These are phyloP conservation scores for Nigrospora sphaerica DNA, from an alignment of 2,329 filamentous ascomycete species.

Conservation along the genomic window DNA sequence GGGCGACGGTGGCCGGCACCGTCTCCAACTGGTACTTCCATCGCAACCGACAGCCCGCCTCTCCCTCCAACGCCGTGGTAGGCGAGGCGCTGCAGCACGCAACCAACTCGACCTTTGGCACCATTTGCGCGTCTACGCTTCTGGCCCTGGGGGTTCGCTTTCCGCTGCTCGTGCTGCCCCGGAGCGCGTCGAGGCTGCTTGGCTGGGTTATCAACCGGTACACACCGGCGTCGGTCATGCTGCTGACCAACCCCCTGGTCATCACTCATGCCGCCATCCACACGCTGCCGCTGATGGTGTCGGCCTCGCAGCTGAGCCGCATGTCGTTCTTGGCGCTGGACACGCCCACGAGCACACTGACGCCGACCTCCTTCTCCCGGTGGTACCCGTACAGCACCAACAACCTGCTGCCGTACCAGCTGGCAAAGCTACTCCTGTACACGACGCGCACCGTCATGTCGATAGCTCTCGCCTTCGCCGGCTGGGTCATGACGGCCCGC, in stretches of 20 bases:
- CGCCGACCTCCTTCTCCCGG: conserved; percentile 42
- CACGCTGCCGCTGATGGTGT: conserved; percentile 70
- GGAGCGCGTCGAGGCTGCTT: conserved; percentile 56
- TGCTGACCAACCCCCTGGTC: conserved; percentile 83
- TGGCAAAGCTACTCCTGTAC: conserved; percentile 86
- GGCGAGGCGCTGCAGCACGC: conserved; percentile 77
- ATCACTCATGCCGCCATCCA: conserved; percentile 93
- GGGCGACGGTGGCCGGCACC: conserved; percentile 85
- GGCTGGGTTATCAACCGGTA: conserved; percentile 71
- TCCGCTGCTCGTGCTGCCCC: conserved; percentile 76
- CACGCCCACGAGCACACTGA: conserved; percentile 66
- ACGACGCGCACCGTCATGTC: conserved; percentile 90
- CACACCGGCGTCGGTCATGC: conserved; percentile 76
- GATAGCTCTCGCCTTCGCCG: conserved; percentile 80
- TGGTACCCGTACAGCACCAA: conserved; percentile 31
- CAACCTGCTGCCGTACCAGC: conserved; percentile 74
- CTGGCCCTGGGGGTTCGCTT: conserved; percentile 74
- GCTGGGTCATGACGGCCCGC: conserved; percentile 91
- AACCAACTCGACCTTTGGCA: conserved; percentile 80
- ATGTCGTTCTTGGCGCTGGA: conserved; percentile 73
- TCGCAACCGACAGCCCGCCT: conserved; percentile 70
- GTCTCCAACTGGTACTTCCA: conserved; percentile 99
- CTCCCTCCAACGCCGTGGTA: conserved; percentile 75
- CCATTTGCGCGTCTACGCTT: conserved; percentile 81
- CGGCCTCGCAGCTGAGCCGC: conserved; percentile 72